phyloP scores from a whole-genome alignment of 1,284 basidiomycete species.

The Marasmius oreades region DNA sequence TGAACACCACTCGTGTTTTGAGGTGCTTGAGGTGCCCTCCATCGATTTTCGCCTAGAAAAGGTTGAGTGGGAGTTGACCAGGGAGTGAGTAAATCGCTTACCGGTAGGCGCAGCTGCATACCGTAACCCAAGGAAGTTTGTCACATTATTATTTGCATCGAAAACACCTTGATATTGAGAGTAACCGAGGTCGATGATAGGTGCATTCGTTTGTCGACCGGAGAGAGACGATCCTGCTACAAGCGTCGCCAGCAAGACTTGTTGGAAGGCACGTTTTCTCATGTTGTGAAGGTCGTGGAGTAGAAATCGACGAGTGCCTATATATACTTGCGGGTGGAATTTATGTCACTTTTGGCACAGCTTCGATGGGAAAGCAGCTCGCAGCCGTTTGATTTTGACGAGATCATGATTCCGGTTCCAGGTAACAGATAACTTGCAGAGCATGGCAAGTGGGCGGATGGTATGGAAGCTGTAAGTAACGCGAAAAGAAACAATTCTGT shows the following conservation, averaged over 20 bases:
- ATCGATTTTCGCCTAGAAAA: constrained; percentile 23
- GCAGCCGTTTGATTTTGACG: no score
- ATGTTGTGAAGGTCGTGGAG: no score
- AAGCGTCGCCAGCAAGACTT: not conserved
- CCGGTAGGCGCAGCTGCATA: constrained; percentile 31
- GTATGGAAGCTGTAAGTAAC: no score
- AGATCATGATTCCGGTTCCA: no score
- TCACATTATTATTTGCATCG: constrained; percentile 18
- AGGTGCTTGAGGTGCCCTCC: constrained; percentile 23
- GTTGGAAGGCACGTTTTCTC: no score
- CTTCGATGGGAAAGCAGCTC: no score
- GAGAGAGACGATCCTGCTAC: not conserved
- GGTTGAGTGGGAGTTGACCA: not conserved
- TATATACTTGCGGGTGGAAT: no score
- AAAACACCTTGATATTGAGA: constrained; percentile 28
- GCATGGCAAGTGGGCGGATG: no score
- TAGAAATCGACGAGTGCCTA: no score
- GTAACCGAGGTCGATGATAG: constrained; percentile 27
- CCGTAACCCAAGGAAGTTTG: constrained; percentile 29
- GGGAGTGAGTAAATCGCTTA: constrained; percentile 8
- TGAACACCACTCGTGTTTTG: constrained; percentile 18
- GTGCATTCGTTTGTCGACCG: not conserved
- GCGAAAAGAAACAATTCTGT: no score
- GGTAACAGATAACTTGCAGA: no score
- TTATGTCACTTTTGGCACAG: no score